These are phyloP conservation scores for Alternaria ethzedia DNA, from an alignment of 2,329 filamentous ascomycete genomes.

Conservation along the genomic window DNA sequence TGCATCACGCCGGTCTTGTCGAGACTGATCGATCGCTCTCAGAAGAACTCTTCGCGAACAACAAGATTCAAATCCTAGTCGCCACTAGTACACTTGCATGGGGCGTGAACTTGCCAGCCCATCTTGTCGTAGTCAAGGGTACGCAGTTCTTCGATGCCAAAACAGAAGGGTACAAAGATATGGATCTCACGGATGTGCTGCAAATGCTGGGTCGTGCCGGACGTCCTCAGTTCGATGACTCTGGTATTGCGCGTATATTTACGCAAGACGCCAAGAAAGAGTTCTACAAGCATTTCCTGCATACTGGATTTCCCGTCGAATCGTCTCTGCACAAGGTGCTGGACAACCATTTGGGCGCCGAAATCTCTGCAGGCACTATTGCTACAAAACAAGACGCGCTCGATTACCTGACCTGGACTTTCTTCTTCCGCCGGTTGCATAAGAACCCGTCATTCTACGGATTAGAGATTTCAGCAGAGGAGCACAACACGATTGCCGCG, in stretches of 20 bases:
- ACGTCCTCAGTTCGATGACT: constrained; percentile 93
- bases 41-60: constrained; percentile 94
- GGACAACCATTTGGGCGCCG: constrained; percentile 94
- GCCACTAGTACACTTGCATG: constrained; percentile 96
- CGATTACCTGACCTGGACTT: constrained; percentile 98
- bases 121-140: constrained; percentile 96
- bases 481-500: constrained; percentile 85
- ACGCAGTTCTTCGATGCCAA: constrained; percentile 99
- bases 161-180: constrained; percentile 96
- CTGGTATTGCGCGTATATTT: constrained; percentile 95
- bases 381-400: constrained; percentile 94
- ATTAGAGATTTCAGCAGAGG: constrained; percentile 88
- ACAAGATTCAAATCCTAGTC: constrained; percentile 96
- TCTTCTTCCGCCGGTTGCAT: constrained; percentile 96
- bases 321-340: constrained; percentile 95
- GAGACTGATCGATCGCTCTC: constrained; percentile 91
- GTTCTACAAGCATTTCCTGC: constrained; percentile 99
- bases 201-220: constrained; percentile 98
- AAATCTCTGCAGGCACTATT: constrained; percentile 92
- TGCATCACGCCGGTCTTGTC: constrained; percentile 96
- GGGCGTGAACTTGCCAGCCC: constrained; percentile 97
- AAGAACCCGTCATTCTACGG: constrained; percentile 99
- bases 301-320: constrained; percentile 97
- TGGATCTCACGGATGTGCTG: constrained; percentile 96
- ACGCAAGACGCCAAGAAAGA: constrained; percentile 98